Evolutionary conservation across 225 moss, liverwort and hornwort species (phyloP), one percentile per base, ranked within the genome.

Genomic region (Climacium dendroides): DNA sequence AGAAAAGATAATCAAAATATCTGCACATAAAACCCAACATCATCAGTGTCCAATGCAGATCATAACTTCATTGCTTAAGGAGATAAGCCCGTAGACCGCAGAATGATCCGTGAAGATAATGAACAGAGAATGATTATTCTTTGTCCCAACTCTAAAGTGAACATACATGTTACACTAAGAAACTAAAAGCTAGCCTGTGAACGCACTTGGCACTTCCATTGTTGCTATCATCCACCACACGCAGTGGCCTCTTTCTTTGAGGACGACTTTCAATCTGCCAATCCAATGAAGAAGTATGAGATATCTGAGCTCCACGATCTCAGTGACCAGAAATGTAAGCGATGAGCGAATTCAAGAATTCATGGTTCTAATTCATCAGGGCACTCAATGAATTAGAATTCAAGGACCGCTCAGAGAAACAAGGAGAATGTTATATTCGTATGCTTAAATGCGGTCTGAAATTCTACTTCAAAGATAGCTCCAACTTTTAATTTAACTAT

Each of bases 1-100:
- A 98, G 87, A 98, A 98, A 55, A 98, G 95, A 72, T 98, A 98
- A 89, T 98, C 98, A 89, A 98, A 98, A 94, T 96, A 95, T 80
- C 91, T 95, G 91, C 80, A 89, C 50, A 91, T 37, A 60, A 80
- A 89, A 78, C 58, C 57, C 58, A 82, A 63, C 19, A 86, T 57
- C 29, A 88, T 87, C 63, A 87, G 69, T 77, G 64, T 65, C 76
- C 69, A 60, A 60, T 76, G 71, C 79, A 70, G 45, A 70, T 86
- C 86, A 77, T 22, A 87, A 83, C 22, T 69, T n/a, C n/a, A n/a
- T n/a, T 80, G 60, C 47, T 59, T 67, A 32, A 66, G 32, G n/a
- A 53, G 35, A 63, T 30, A 25, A 39, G 66, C 47, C 15, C 41
- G 54, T 32, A 80, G 35, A 70, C 37, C 53, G 52, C 18, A 23